These are phyloP conservation scores for Microsporum canis DNA, from an alignment of 2,329 filamentous ascomycete genomes.

Conservation along the genomic window DNA sequence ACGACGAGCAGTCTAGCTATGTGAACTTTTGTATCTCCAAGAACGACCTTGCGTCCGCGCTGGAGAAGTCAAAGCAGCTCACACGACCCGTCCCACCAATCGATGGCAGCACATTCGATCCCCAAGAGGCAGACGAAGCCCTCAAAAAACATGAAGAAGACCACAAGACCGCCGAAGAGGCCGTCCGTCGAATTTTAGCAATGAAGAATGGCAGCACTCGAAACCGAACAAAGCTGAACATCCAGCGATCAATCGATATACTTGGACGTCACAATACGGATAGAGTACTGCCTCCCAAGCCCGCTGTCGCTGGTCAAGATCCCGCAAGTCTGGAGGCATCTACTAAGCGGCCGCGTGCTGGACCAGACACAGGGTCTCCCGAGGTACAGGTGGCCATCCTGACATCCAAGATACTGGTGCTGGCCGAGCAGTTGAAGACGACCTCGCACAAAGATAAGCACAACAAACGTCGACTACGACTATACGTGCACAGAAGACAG, in stretches of 20 bases:
- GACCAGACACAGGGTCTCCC: slow-evolving; percentile 83
- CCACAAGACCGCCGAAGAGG: slow-evolving; percentile 60
- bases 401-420: slow-evolving; percentile 79
- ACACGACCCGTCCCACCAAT: slow-evolving; percentile 31
- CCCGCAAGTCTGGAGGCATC: slow-evolving; percentile 32
- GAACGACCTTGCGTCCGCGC: slow-evolving; percentile 53
- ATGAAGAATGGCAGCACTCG: slow-evolving; percentile 66
- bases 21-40: slow-evolving; percentile 68
- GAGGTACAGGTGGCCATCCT: slow-evolving; percentile 97
- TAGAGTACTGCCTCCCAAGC: slow-evolving; percentile 51
- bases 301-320: slow-evolving; percentile 26
- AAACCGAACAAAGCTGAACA: slow-evolving; percentile 70
- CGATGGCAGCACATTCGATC: slow-evolving; percentile 25
- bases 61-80: slow-evolving; percentile 57
- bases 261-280: slow-evolving; percentile 93
- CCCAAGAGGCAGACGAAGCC: slow-evolving; percentile 30
- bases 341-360: slow-evolving; percentile 48
- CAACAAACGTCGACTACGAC: slow-evolving; percentile 79
- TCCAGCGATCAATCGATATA: slow-evolving; percentile 68
- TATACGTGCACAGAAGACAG: slow-evolving; percentile 80
- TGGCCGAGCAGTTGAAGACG: slow-evolving; percentile 60
- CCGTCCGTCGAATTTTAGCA: slow-evolving; percentile 66
- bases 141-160: slow-evolving; percentile 39
- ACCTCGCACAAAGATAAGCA: slow-evolving; percentile 77
- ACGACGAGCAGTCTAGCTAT: slow-evolving; percentile 24